A percentile compares a stretch with the other conserved stretches of the same genome.
Conservation (phyloP, 2,329 filamentous ascomycete species). For the Colletotrichum higginsianum region DNA sequence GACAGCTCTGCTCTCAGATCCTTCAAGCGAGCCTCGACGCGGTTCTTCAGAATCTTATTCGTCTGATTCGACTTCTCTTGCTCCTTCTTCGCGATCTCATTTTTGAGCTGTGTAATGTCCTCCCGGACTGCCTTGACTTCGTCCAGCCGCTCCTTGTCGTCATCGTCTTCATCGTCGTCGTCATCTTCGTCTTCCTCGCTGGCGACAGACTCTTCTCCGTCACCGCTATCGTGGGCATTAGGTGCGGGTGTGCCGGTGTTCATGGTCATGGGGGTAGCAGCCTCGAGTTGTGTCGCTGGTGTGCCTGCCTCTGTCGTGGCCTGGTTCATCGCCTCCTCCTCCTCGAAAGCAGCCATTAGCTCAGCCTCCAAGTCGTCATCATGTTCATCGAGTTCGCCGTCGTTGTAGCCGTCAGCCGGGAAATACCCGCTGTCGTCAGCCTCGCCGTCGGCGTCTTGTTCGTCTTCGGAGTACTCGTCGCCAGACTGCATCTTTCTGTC, state of each 20-base stretch:
- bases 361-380: slow-evolving; percentile 69
- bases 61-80: slow-evolving; percentile 59
- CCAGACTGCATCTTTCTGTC: slow-evolving; percentile 55
- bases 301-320: slow-evolving; percentile 56
- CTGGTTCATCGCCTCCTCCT: slow-evolving; percentile 59
- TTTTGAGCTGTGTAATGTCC: slow-evolving; percentile 68
- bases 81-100: slow-evolving; percentile 62
- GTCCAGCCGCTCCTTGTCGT: slow-evolving; percentile 65
- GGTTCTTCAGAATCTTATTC: slow-evolving; percentile 65
- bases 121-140: slow-evolving; percentile 69
- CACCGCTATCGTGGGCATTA: slow-evolving; percentile 60
- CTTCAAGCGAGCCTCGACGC: slow-evolving; percentile 66
- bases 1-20: slow-evolving; percentile 61
- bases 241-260: slow-evolving; percentile 62
- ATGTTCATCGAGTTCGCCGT: slow-evolving; percentile 52
- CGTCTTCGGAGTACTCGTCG: slow-evolving; percentile 73
- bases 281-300: slow-evolving; percentile 59
- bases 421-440: slow-evolving; percentile 62
- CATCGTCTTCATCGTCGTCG: slow-evolving; percentile 68
- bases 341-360: slow-evolving; percentile 68
- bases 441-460: slow-evolving; percentile 64
- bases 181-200: slow-evolving; percentile 65
- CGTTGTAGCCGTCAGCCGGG: slow-evolving; percentile 48
- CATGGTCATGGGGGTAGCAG: slow-evolving; percentile 60
- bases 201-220: slow-evolving; percentile 62